Evolutionary conservation across 176 grass and related monocot genomes (phyloP), one percentile per base, ranked within the genome.

Genomic region (Sorghum bicolor): DNA sequence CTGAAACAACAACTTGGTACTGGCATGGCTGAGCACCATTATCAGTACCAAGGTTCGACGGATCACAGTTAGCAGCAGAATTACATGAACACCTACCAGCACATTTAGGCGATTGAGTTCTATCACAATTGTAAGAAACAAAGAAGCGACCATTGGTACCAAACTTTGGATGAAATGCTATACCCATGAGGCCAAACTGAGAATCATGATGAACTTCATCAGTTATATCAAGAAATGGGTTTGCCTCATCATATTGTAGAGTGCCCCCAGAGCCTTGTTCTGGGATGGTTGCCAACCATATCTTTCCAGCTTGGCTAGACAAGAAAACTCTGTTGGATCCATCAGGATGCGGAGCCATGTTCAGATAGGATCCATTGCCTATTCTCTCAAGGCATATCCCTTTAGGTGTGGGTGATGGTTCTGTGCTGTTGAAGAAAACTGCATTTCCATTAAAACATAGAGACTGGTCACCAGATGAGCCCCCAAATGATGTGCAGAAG

Each of bases 101-200:
- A 87, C 92, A 94, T 72, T 65, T 91, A 38, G 86, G 79, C 0
- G 87, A 89, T 64, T 83, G 63, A 73, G 80, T 77, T 43, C 88
- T 95, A 72, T 98, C 96, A 77, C 96, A 98, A 5, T 93, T 95
- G 34, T 98, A 98, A 16, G 90, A 95, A 66, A 98, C 96, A 73
- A 98, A 95, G 80, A 98, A 88, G 26, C 93, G 90, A 15, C 96
- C 96, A 71, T 98, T 98, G 19, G 74, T 87, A 26, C 82, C 74
- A 5, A 92, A 98, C 72, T 95, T 91, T 20, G 91, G 93, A 83
- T 98, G 96, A 76, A 95, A 98, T 50, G 93, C 91, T 45, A 98
- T 76, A 13, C 96, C 90, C 93, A 98, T 92, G 67, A 98, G 83
- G 26, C 96, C 96, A 82, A 95, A 89, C 72, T 87, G n/a, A 25